These are phyloP conservation scores for Pseudozyma tsukubaensis DNA, from an alignment of 1,284 basidiomycete species.

Conservation along the genomic window DNA sequence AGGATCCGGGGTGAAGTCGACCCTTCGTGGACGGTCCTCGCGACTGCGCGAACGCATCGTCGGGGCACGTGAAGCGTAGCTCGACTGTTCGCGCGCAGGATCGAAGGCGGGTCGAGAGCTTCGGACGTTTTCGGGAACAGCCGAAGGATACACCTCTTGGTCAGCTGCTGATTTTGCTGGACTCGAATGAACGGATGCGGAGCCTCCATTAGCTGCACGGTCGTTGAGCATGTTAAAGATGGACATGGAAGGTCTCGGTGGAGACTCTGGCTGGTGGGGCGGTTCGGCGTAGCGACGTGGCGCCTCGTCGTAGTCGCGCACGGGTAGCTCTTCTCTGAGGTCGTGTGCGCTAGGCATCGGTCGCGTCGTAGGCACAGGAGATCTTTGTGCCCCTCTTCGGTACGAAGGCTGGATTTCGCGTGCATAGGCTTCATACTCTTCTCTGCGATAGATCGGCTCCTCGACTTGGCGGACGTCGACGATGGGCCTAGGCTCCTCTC, in stretches of 20 bases:
- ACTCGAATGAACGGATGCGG: conserved; percentile 26
- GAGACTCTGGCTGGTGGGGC: conserved; percentile 30
- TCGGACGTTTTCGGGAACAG: conserved; percentile 6
- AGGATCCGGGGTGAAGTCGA: conserved; percentile 29
- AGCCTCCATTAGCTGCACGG: conserved; percentile 30
- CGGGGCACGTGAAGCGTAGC: conserved; percentile 4
- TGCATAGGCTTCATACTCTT: conserved; percentile 32
- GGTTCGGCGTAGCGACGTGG: conserved; percentile 23
- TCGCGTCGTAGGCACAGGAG: conserved; percentile 22
- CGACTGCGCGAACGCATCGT: conserved; percentile 13
- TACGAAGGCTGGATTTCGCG: conserved; percentile 54
- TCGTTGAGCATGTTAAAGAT: conserved; percentile 58
- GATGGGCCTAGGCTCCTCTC: conserved; percentile 18
- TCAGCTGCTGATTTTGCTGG: conserved; percentile 26
- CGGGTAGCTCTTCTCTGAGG: conserved; percentile 10
- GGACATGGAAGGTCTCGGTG: conserved; percentile 49
- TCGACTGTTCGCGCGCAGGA: conserved; percentile 21
- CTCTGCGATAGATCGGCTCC: conserved; percentile 23
- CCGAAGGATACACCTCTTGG: conserved; percentile 7
- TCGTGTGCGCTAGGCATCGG: conserved; percentile 10
- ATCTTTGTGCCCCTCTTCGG: conserved; percentile 30
- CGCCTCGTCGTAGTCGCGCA: conserved; percentile 16
- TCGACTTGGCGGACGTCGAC: conserved; percentile 12
- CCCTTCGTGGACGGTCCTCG: conserved; percentile 11
- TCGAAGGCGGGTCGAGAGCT: conserved; percentile 30